Conservation (phyloP, 371 early-diverging fungal species). For the Actinomortierella ambigua region DNA sequence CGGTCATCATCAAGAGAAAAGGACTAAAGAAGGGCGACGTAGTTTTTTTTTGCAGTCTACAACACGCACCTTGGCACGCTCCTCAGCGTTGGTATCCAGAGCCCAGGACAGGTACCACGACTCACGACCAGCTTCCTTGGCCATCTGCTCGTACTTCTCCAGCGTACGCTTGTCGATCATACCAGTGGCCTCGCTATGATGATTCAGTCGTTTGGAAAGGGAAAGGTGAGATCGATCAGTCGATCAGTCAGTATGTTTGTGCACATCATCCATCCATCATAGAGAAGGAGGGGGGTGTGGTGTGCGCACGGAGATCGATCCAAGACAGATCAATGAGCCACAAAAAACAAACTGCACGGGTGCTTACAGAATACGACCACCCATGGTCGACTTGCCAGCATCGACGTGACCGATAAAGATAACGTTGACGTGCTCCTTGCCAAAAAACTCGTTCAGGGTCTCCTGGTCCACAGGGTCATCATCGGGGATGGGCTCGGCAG, state of each 20-base stretch:
- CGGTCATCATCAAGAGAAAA: too few relatives aligned
- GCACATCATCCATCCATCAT: background rate
- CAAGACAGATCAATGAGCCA: background rate
- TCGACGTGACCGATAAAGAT: conserved; percentile 99
- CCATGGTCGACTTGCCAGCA: conserved; percentile 99
- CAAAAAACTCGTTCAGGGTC: conserved; percentile 69
- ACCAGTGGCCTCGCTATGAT: conserved; percentile 75
- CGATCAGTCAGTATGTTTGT: too few relatives aligned
- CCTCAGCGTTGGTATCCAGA: conserved; percentile 94
- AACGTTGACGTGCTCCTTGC: conserved; percentile 94
- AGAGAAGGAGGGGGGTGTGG: background rate
- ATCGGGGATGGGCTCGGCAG: conserved; percentile 32
- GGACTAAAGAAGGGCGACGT: background rate
- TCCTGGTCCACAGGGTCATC: conserved; percentile 61
- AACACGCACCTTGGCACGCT: conserved; percentile 85
- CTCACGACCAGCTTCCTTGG: conserved; percentile 95
- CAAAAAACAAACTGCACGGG: conserved; percentile 2
- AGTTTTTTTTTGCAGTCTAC: background rate
- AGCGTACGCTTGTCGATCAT: conserved; percentile 99
- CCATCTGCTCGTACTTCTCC: conserved; percentile 98
- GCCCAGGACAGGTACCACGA: conserved; percentile 99
- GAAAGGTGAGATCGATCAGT: background rate
- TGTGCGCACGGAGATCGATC: too few relatives aligned
- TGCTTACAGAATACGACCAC: conserved; percentile 94
- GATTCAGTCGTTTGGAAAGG: conserved; percentile 49